Percentiles rank a stretch among this genome's conserved stretches.
phyloP scores from a whole-genome alignment of 257 asterid species.

The Schizonepeta tenuifolia region DNA sequence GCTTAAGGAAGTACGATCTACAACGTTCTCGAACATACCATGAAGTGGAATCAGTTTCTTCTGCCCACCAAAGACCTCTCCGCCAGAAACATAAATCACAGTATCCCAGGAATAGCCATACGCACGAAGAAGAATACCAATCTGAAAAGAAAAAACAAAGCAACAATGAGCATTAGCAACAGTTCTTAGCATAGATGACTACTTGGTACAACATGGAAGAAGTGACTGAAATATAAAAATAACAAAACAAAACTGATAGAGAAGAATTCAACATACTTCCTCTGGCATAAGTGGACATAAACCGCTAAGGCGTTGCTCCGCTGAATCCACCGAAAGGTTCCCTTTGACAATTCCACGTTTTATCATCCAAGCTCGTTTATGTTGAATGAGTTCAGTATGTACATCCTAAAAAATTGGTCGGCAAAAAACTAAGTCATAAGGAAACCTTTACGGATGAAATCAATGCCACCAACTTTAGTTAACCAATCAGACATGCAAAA shows the following conservation, averaged over 20 bases:
- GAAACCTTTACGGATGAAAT: constrained; percentile 16
- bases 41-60: constrained; percentile 93
- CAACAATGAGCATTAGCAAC: background rate
- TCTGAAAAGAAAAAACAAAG: constrained; percentile 45
- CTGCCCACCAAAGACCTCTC: constrained; percentile 96
- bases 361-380: constrained; percentile 91
- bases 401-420: constrained; percentile 66
- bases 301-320: constrained; percentile 71
- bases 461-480: background rate
- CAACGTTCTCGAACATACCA: constrained; percentile 91
- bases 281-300: constrained; percentile 99
- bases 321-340: constrained; percentile 80
- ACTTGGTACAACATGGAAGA: background rate
- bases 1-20: constrained; percentile 87
- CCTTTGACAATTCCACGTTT: constrained; percentile 85
- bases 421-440: constrained; percentile 30
- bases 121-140: constrained; percentile 92
- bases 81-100: constrained; percentile 81
- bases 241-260: background rate
- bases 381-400: constrained; percentile 98
- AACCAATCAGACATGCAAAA: constrained; percentile 24
- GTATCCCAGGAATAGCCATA: constrained; percentile 92
- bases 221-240: background rate
- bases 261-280: constrained; percentile 60
- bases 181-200: background rate